Conservation (phyloP, 805 yeast genomes). For the Metschnikowia gelsemii region DNA sequence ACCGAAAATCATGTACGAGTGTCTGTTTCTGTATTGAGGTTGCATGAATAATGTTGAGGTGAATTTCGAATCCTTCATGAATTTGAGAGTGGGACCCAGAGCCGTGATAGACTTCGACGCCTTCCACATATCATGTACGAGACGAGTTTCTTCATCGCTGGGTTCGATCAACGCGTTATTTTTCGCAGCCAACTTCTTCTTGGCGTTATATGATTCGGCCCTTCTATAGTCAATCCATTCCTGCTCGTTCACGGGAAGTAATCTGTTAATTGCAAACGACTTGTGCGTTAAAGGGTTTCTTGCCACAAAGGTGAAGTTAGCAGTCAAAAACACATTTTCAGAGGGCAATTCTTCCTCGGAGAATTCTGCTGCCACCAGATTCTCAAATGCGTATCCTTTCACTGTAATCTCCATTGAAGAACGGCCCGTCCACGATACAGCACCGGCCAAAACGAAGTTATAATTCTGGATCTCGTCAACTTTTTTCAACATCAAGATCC, state of each 20-base stretch:
- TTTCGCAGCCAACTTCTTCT: constrained; percentile 76
- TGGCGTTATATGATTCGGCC: constrained; percentile 87
- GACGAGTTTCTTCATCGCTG: constrained; percentile 63
- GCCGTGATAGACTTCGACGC: constrained; percentile 24
- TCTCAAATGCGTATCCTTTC: constrained; percentile 76
- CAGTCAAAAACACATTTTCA: constrained; percentile 75
- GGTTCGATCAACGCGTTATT: constrained; percentile 61
- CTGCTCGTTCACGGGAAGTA: constrained; percentile 69
- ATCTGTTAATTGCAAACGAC: constrained; percentile 79
- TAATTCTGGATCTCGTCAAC: constrained; percentile 73
- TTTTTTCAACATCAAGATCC: constrained; percentile 82
- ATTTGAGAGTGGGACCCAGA: constrained; percentile 33
- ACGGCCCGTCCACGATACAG: constrained; percentile 91
- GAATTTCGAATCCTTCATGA: constrained; percentile 71
- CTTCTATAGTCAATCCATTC: constrained; percentile 84
- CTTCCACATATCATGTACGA: constrained; percentile 78
- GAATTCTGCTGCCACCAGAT: constrained; percentile 50
- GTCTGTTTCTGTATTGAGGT: constrained; percentile 94
- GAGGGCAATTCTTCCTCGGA: constrained; percentile 58
- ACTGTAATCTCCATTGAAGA: constrained; percentile 95
- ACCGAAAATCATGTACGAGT: constrained; percentile 92
- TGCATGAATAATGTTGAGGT: constrained; percentile 87
- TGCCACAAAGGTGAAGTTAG: constrained; percentile 94
- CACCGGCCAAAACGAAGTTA: constrained; percentile 84
- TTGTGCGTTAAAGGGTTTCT: constrained; percentile 90